These are phyloP conservation scores for Pseudozyma pruni DNA, from an alignment of 1,284 basidiomycete species.

Conservation along the genomic window DNA sequence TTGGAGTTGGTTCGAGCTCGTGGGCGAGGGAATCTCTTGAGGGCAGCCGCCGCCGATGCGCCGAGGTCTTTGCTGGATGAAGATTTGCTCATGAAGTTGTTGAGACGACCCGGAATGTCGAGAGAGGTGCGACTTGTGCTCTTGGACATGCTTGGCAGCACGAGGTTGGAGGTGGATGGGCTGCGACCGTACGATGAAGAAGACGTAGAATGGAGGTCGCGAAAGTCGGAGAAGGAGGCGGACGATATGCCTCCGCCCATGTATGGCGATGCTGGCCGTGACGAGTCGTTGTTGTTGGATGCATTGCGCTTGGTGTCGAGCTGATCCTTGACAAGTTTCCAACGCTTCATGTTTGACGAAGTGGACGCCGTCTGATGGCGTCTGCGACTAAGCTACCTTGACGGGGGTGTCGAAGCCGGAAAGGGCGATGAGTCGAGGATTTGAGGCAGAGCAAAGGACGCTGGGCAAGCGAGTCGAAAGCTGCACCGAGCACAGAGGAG, in stretches of 20 bases:
- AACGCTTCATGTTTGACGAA: slow-evolving; percentile 25
- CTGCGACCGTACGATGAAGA: neutral
- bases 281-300: slow-evolving; percentile 8
- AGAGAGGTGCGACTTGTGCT: slow-evolving; percentile 41
- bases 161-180: slow-evolving; percentile 25
- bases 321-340: slow-evolving; percentile 45
- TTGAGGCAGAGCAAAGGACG: too few species aligned
- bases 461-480: too few species aligned
- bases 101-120: slow-evolving; percentile 39
- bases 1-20: slow-evolving; percentile 24
- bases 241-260: slow-evolving; percentile 40
- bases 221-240: slow-evolving; percentile 30
- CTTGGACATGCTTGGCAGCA: slow-evolving; percentile 28
- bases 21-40: slow-evolving; percentile 33
- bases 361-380: neutral
- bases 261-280: slow-evolving; percentile 18
- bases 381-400: too few species aligned
- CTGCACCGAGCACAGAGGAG: too few species aligned
- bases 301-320: slow-evolving; percentile 38
- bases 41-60: slow-evolving; percentile 11
- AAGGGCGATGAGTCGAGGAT: too few species aligned
- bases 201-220: slow-evolving; percentile 15
- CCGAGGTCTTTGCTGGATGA: slow-evolving; percentile 33
- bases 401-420: neutral
- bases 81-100: slow-evolving; percentile 37